Conservation (phyloP, 139 green algal species). For the Trebouxia sp. region DNA sequence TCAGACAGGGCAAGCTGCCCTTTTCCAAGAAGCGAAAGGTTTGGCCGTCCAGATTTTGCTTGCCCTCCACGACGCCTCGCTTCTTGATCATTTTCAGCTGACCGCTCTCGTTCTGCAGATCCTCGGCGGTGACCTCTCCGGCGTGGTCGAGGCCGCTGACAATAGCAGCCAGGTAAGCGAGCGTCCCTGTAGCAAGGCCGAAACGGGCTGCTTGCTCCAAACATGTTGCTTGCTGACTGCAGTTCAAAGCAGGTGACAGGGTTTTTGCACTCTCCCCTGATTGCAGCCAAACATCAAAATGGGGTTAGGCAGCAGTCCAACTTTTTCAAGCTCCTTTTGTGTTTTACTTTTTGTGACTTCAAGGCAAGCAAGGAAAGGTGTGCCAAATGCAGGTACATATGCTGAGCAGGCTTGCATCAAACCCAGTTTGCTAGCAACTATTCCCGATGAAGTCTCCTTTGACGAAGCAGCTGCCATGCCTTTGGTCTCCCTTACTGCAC, state of each 20-base stretch:
- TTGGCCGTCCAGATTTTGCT: too few relatives aligned
- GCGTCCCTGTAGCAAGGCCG: neutral
- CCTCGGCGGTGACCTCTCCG: neutral
- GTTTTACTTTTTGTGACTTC: neutral
- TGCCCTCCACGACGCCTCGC: too few relatives aligned
- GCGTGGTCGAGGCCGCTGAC: neutral
- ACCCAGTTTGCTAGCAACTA: neutral
- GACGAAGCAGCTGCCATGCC: neutral
- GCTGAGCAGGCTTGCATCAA: constrained; percentile 5
- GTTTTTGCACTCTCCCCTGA: constrained; percentile 3
- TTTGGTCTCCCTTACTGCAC: neutral
- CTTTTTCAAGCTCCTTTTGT: neutral
- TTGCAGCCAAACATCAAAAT: neutral
- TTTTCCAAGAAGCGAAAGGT: neutral
- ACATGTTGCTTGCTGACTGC: neutral
- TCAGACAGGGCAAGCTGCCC: neutral
- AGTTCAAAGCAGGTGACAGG: neutral
- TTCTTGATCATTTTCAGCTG: neutral
- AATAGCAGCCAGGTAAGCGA: neutral
- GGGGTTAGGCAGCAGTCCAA: neutral
- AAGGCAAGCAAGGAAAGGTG: neutral
- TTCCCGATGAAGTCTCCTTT: neutral
- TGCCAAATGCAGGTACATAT: neutral
- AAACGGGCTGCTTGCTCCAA: neutral
- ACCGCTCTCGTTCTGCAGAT: neutral